Conservation (phyloP, 2,329 filamentous ascomycete species). For the Aspergillus cejpii region DNA sequence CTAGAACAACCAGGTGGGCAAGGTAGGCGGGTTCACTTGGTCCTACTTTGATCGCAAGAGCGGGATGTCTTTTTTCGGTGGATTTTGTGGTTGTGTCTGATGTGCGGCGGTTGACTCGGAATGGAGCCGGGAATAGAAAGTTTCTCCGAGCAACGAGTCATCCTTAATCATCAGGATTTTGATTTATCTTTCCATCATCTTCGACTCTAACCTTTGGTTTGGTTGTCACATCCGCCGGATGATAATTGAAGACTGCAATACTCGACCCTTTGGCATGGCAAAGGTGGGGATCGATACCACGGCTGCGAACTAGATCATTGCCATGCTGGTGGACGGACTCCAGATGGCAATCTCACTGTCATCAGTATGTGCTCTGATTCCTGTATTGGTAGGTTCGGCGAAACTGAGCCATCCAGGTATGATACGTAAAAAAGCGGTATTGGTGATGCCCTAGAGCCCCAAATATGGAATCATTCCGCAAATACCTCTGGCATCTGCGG, state of each 20-base stretch:
- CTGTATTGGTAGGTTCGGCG: not conserved
- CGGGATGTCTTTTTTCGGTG: conserved; percentile 16
- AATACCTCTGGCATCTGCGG: conserved; percentile 35
- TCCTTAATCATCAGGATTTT: not conserved
- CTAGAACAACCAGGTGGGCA: conserved; percentile 2
- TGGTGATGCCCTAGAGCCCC: conserved; percentile 38
- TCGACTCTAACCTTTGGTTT: not conserved
- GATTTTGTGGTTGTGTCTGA: conserved; percentile 23
- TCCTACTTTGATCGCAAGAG: conserved; percentile 5
- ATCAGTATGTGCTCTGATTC: conserved; percentile 31
- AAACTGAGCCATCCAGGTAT: conserved; percentile 15
- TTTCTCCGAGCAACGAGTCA: conserved; percentile 12
- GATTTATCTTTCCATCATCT: no score
- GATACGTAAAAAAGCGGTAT: conserved; percentile 48
- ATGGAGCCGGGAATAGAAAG: conserved; percentile 6
- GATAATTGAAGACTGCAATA: not conserved
- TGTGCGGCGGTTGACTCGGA: conserved; percentile 16
- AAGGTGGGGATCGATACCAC: conserved; percentile 41
- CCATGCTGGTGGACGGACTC: conserved; percentile 39
- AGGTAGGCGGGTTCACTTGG: conserved; percentile 6
- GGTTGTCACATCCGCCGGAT: not conserved
- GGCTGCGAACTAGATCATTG: conserved; percentile 31
- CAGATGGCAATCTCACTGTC: conserved; percentile 47
- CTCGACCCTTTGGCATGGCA: conserved; percentile 39
- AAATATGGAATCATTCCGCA: conserved; percentile 37